phyloP scores from a whole-genome alignment of 106 monocot genomes.

The Dioscorea zingiberensis region DNA sequence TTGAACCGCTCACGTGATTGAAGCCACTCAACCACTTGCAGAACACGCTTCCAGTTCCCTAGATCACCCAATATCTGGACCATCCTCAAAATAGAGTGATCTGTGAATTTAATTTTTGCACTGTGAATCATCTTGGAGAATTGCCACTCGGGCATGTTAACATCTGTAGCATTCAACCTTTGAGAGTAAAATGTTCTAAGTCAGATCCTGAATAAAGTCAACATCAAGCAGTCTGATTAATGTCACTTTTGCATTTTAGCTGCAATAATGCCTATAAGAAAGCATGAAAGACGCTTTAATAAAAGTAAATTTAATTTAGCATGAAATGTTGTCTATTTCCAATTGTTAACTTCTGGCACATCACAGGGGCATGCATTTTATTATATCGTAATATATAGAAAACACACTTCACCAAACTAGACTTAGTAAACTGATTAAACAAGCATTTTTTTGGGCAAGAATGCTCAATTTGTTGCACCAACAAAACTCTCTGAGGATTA shows the following conservation, averaged over 20 bases:
- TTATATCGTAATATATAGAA: no score
- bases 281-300: neutral
- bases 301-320: neutral
- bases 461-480: no score
- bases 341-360: no score
- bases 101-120: constrained; percentile 83
- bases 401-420: no score
- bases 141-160: constrained; percentile 89
- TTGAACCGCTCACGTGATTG: constrained; percentile 69
- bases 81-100: constrained; percentile 84
- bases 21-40: constrained; percentile 99
- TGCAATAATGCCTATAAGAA: neutral
- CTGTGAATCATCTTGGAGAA: constrained; percentile 85
- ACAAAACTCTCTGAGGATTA: no score
- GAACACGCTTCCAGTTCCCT: constrained; percentile 79
- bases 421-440: no score
- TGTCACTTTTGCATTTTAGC: no score
- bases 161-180: constrained; percentile 87
- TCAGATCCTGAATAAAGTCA: neutral
- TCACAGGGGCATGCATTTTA: no score
- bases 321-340: no score
- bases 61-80: constrained; percentile 77
- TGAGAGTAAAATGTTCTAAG: constrained; percentile 13
- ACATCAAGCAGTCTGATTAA: no score
- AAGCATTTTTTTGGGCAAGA: no score